Base-by-base conservation (phyloP, 2,329 filamentous ascomycete species). In the Dothideomycetidae sp. region DNA sequence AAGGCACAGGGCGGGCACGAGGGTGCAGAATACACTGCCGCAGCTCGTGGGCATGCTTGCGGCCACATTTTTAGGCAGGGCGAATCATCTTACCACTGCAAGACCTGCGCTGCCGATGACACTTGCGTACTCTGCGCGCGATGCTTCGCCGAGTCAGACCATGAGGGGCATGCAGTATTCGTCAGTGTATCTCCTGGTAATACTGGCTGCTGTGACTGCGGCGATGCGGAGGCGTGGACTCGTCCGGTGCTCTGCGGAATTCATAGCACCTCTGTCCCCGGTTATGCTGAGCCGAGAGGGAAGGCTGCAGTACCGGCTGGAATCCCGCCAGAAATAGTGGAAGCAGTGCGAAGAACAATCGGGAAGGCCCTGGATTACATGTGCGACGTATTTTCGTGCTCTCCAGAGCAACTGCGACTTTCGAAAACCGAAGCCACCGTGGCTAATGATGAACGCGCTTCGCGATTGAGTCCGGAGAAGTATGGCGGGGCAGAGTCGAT, bases 361-460 rank as follows among this genome's bases (percentile, higher is more conserved):
- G 75, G 81, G 2, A 73, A 83, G 42, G 78, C 77, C 9, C 71
- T 96, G 44, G 90, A 98, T 62, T 98, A 93, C 55, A 78, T 98
- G 45, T 94, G 88, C 62, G 90, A 98, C 62, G 85, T 98, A 43
- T 85, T 96, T 46, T 96, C 90, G 2, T 98, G 92, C 60, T 92
- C 88, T 1, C 92, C 92, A 0, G 92, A 98, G 60, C 88, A 98
- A 59, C 68, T 98, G 33, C 76, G 90, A 29, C 67, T 93, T 42
- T 67, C 78, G 5, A 98, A 96, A 63, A 81, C 84, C 1, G 73
- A 77, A 45, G 78, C 84, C 38, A 80, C 76, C 1, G 90, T 98
- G 39, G 62, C 74, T 39, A 69, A 78, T 44, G 90, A 98, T 56
- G 90, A 96, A 61, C 67, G 70, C 40, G 68, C 72, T 42, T 93